Evolutionary conservation across 1,139 yeast genomes (phyloP), one percentile per base, ranked within the genome.

Genomic region (Petasospora fabianii): DNA sequence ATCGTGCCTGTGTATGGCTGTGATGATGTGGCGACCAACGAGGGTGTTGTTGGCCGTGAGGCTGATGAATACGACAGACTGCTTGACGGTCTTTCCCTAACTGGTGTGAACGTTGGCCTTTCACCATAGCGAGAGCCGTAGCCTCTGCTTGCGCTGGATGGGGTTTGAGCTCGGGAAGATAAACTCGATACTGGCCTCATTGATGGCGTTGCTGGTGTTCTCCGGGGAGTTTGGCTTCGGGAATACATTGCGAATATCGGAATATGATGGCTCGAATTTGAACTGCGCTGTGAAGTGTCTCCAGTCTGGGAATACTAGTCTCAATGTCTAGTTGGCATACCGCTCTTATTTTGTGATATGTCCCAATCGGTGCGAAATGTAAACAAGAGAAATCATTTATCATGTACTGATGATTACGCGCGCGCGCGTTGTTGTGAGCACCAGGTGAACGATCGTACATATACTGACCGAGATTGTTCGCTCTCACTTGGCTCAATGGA

Each of bases 1-100:
- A 65, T 63, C 8, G 64, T 50, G 9, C 69, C 62, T 3, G 56
- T 59, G 39, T 64, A 64, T 4, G 56, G 50, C 35, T 46, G 55
- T 8, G 50, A 42, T 8, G 39, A 38, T 6, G 43, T 15, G 15
- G 29, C 11, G 14, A 56, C 28, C 19, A 46, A 39, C 5, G 51
- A 49, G 1, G 53, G 51, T 1, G 53, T 48, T 6, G 49, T 37
- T 6, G 53, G 53, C 38, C 50, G 43, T 12, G 51, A 46, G n/a
- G 39, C 15, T 6, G 43, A 31, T 2, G 35, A 20, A 24, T 38
- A 41, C 4, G 48, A 38, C 12, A 48, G 21, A 9, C 43, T 32
- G 24, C 43, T 36, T 2, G 47, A 18, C 1, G 53, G 49, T 12
- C 49, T 32, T 29, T 49, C 53, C n/a, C 50, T 42, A 3, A 49